phyloP scores from a whole-genome alignment of 2,329 filamentous ascomycete species.

The Coniochaeta pulveracea region DNA sequence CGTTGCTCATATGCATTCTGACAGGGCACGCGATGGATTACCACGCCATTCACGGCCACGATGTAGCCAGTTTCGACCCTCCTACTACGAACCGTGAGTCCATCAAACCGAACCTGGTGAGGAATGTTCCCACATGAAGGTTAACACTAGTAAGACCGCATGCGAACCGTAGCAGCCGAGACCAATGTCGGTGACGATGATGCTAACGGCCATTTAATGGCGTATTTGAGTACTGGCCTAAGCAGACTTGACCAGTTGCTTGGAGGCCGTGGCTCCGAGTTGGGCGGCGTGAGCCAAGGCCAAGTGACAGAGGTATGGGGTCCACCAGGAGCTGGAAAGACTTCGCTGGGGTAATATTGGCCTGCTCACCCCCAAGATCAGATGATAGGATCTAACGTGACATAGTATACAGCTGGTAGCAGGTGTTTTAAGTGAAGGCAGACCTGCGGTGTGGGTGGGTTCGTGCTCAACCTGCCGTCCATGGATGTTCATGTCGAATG shows the following conservation, averaged over 20 bases:
- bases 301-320: slow-evolving; percentile 83
- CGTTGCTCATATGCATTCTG: too few relatives aligned
- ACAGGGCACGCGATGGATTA: slow-evolving; percentile 48
- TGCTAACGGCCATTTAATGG: too few relatives aligned
- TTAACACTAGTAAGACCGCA: slow-evolving; percentile 46
- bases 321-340: slow-evolving; percentile 78
- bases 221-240: slow-evolving; percentile 45
- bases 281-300: slow-evolving; percentile 57
- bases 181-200: slow-evolving; percentile 54
- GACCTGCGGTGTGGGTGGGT: slow-evolving; percentile 76
- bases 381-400: slow-evolving; percentile 5
- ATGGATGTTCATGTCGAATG: too few relatives aligned
- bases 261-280: slow-evolving; percentile 15
- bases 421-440: slow-evolving; percentile 47
- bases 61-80: slow-evolving; percentile 49
- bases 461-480: slow-evolving; percentile 20
- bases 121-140: too few relatives aligned
- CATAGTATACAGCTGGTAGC: slow-evolving; percentile 58
- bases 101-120: too few relatives aligned
- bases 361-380: background rate
- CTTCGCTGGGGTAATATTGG: slow-evolving; percentile 64
- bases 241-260: slow-evolving; percentile 38
- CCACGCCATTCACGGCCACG: slow-evolving; percentile 46
- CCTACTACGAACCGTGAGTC: slow-evolving; percentile 39
- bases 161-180: slow-evolving; percentile 67